Conservation (phyloP, 2,329 filamentous ascomycete species). For the Pseudocercospora vitis region DNA sequence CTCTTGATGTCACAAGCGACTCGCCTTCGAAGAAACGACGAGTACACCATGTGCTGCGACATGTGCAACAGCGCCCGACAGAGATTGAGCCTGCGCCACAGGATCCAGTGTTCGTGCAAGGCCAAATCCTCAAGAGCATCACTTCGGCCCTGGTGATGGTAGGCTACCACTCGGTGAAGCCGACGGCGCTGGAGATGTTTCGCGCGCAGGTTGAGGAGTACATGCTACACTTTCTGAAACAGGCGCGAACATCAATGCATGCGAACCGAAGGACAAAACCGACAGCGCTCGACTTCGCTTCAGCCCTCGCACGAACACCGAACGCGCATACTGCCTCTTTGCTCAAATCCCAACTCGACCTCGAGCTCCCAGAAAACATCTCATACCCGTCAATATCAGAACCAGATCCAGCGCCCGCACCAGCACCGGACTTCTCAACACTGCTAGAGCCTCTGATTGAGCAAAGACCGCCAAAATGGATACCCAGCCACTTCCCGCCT, state of each 20-base stretch:
- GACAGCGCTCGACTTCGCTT: constrained; percentile 60
- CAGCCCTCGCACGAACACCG: constrained; percentile 46
- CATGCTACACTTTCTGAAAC: constrained; percentile 56
- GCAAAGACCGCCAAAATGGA: constrained; percentile 52
- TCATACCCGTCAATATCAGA: constrained; percentile 43
- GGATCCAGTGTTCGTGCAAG: constrained; percentile 55
- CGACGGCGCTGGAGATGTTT: constrained; percentile 59
- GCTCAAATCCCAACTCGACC: constrained; percentile 44
- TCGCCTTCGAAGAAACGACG: constrained; percentile 23
- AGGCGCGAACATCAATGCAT: constrained; percentile 59
- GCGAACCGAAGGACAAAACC: constrained; percentile 56
- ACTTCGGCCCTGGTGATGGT: constrained; percentile 51
- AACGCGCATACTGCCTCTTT: constrained; percentile 40
- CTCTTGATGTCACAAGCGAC: constrained; percentile 15
- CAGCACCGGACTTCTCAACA: constrained; percentile 47
- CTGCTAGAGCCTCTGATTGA: constrained; percentile 56
- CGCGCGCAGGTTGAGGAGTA: constrained; percentile 58
- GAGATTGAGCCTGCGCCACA: constrained; percentile 42
- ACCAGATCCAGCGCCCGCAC: constrained; percentile 42
- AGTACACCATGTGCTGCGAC: constrained; percentile 28
- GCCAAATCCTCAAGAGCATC: constrained; percentile 57
- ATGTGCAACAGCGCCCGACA: constrained; percentile 32
- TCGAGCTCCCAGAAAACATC: constrained; percentile 36
- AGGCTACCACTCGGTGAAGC: constrained; percentile 57
- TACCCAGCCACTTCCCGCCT: constrained; percentile 61